These are phyloP conservation scores for Pezicula neosporulosa DNA, from an alignment of 2,329 filamentous ascomycete genomes.

Conservation along the genomic window DNA sequence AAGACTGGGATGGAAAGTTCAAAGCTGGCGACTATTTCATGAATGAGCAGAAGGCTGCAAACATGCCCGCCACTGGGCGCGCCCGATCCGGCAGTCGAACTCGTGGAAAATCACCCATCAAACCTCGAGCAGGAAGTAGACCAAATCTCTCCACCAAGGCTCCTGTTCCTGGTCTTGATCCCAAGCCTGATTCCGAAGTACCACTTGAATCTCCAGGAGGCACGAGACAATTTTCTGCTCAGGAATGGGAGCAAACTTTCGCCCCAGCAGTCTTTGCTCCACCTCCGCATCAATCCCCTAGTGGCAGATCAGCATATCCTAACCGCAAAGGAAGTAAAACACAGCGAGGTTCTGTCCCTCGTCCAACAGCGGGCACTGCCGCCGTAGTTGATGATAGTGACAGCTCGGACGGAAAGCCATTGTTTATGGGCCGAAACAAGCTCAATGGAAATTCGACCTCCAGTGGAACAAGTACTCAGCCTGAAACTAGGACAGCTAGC, in stretches of 20 bases:
- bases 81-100: constrained; percentile 22
- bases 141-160: constrained; percentile 12
- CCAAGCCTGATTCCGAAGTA: constrained; percentile 11
- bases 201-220: constrained; percentile 23
- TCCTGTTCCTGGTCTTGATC: constrained; percentile 5
- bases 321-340: constrained; percentile 13
- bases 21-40: constrained; percentile 27
- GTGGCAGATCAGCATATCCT: constrained; percentile 4
- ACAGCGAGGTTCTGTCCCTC: constrained; percentile 12
- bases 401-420: constrained; percentile 21
- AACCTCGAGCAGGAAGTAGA: constrained; percentile 13
- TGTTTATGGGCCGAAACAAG: constrained; percentile 13
- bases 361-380: constrained; percentile 24
- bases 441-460: not conserved
- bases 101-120: constrained; percentile 26
- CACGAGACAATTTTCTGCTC: constrained; percentile 22
- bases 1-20: constrained; percentile 37
- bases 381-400: constrained; percentile 23
- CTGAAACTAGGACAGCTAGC: constrained; percentile 33
- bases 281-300: constrained; percentile 8
- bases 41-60: constrained; percentile 15
- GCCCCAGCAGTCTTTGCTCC: constrained; percentile 28
- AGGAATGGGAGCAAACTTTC: constrained; percentile 27
- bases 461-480: not conserved
- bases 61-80: constrained; percentile 10